Base-by-base conservation (phyloP, 495 filamentous ascomycete species). In the Neurospora sp. region DNA sequence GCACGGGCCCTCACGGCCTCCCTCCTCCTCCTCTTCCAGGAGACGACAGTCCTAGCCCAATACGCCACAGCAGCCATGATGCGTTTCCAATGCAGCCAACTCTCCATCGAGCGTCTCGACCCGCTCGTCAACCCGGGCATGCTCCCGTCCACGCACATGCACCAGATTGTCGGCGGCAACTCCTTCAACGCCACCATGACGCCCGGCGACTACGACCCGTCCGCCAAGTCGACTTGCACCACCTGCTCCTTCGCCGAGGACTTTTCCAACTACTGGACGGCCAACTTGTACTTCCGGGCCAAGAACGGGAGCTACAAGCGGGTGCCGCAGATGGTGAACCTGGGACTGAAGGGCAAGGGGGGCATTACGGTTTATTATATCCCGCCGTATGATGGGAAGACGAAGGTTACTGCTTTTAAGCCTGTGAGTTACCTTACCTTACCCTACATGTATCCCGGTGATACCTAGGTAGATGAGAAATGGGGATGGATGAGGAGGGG, bases 281-380 rank as follows among this genome's bases (percentile, higher is more conserved):
- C 81, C 18, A 80, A 79, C 74, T 73, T 84, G 39, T 85, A 84
- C 79, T 85, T 84, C 79, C 75, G 76, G 9, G 83, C 83, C 1
- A 77, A 75, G 68, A 86, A 86, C 73, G 84, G 84, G 3, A 83
- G 79, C 61, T 85, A 81, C 75, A 85, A 83, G 74, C 78, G 84
- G 22, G 84, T 86, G 59, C 84, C 83, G 10, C 83, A 85, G 75
- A 79, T 81, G 75, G 82, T 82, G 48, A 86, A 86, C 71, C 76
- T 80, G 10, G 83, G 83, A 3, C 76, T 86, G 44, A 76, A 77
- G 42, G 82, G 82, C 42, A 61, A 80, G 40, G 84, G 78, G 11
- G 84, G 84, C 9, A 79, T 86, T 61, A 85, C 84, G 11, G 80
- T 86, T 20, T 86, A 86, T 73, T 86, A 86, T 74, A 85, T 85